phyloP scores from a whole-genome alignment of 768 basidiomycete species.

The Hericium coralloides region DNA sequence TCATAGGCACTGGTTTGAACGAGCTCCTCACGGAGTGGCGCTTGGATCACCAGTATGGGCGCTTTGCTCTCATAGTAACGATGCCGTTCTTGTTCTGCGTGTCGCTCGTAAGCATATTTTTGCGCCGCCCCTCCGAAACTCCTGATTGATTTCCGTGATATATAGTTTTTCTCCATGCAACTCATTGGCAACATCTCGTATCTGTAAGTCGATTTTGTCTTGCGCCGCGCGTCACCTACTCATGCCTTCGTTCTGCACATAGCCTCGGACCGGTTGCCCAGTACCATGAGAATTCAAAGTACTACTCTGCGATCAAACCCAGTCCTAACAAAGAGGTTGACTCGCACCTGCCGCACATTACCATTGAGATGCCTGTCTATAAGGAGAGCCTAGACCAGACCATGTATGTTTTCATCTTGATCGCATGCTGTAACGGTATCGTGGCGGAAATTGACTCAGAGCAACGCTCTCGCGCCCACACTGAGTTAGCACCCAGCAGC shows the following conservation, averaged over 20 bases:
- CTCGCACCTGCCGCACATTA: slow-evolving; percentile 59
- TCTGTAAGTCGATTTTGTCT: slow-evolving; percentile 34
- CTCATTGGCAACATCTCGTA: slow-evolving; percentile 54
- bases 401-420: slow-evolving; percentile 36
- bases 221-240: slow-evolving; percentile 2
- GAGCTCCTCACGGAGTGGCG: slow-evolving; percentile 58
- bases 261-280: slow-evolving; percentile 81
- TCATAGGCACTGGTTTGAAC: slow-evolving; percentile 52
- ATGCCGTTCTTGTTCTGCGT: slow-evolving; percentile 71
- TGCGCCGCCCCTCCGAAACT: too few species aligned
- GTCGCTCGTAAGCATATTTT: slow-evolving; percentile 42
- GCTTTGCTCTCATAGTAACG: slow-evolving; percentile 60
- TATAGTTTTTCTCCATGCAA: slow-evolving; percentile 68
- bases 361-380: slow-evolving; percentile 82
- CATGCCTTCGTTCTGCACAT: not conserved
- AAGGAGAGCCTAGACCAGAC: slow-evolving; percentile 78
- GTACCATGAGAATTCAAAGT: slow-evolving; percentile 76
- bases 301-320: slow-evolving; percentile 67
- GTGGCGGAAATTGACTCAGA: too few species aligned
- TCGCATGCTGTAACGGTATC: too few species aligned
- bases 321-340: slow-evolving; percentile 56
- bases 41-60: slow-evolving; percentile 50
- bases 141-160: too few species aligned
- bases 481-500: too few species aligned
- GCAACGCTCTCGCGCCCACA: too few species aligned